Conservation (phyloP, 2,329 filamentous ascomycete genomes). For the Cladosporium austrohemisphaericum region DNA sequence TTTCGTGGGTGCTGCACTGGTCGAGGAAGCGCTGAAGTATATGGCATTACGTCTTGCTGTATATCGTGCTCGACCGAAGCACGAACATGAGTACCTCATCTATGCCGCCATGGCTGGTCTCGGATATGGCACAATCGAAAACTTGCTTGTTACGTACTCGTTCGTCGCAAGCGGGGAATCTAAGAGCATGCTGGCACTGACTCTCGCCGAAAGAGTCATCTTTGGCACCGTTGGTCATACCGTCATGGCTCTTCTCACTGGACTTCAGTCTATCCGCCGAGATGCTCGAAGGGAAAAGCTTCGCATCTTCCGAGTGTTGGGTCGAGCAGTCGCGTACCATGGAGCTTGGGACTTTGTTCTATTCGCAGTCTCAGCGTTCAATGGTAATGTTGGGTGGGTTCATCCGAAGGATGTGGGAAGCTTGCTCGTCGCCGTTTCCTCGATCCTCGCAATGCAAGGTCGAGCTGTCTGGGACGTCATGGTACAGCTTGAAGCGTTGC, state of each 20-base stretch:
- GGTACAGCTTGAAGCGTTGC: constrained; percentile 18
- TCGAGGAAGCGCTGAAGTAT: constrained; percentile 7
- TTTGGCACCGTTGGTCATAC: not conserved
- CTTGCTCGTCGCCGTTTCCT: not conserved
- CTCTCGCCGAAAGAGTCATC: not conserved
- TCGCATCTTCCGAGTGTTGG: not conserved
- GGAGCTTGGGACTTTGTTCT: not conserved
- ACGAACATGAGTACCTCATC: constrained; percentile 6
- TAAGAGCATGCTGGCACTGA: not conserved
- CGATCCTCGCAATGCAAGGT: not conserved
- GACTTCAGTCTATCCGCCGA: constrained; percentile 3
- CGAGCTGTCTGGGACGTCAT: constrained; percentile 15
- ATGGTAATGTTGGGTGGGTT: constrained; percentile 7
- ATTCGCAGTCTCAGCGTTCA: not conserved
- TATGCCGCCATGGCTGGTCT: constrained; percentile 1
- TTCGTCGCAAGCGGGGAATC: not conserved
- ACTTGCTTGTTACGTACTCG: not conserved
- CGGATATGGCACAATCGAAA: constrained; percentile 3
- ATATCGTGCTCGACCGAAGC: not conserved
- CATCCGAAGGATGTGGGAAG: constrained; percentile 4
- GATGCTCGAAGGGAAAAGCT: constrained; percentile 8
- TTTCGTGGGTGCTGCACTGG: not conserved
- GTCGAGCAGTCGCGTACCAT: not conserved
- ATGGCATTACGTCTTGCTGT: not conserved
- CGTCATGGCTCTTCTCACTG: constrained; percentile 4